phyloP scores from a whole-genome alignment of 1,139 yeast species.

The Debaryomycetaceae sp. region DNA sequence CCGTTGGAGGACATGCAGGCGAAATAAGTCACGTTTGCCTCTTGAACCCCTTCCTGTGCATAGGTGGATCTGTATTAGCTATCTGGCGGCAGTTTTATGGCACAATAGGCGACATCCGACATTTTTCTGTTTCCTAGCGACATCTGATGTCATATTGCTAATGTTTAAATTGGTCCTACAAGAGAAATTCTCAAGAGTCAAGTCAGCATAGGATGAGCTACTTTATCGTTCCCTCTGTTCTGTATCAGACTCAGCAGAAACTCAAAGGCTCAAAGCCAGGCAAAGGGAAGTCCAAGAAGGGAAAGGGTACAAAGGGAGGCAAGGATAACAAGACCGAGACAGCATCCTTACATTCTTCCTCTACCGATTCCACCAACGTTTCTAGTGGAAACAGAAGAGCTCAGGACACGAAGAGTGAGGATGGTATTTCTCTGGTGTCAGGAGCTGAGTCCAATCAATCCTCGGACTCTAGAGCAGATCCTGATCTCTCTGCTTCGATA shows the following conservation, averaged over 20 bases:
- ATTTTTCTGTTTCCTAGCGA: too few species aligned
- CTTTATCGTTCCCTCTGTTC: constrained; percentile 28
- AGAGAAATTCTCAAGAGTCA: too few species aligned
- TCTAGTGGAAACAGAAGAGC: background rate
- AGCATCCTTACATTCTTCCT: background rate
- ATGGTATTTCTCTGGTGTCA: background rate
- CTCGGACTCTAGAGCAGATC: background rate
- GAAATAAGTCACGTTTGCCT: too few species aligned
- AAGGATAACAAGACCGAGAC: background rate
- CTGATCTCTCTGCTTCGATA: background rate
- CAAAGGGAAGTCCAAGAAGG: background rate
- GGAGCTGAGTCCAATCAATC: background rate
- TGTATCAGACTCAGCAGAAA: constrained; percentile 32
- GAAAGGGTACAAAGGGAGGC: background rate
- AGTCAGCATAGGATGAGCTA: constrained; percentile 19
- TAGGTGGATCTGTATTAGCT: too few species aligned
- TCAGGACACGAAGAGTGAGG: background rate
- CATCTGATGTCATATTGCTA: too few species aligned
- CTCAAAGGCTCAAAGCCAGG: constrained; percentile 1
- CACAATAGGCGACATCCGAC: too few species aligned
- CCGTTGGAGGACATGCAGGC: too few species aligned
- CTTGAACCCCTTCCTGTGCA: too few species aligned
- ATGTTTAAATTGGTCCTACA: too few species aligned
- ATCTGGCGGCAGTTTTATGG: too few species aligned
- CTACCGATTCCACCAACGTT: background rate